Percentiles rank a stretch among this genome's conserved stretches.
These are phyloP conservation scores for Setomelanomma holmii DNA, from an alignment of 2,329 filamentous ascomycete species.

Conservation along the genomic window DNA sequence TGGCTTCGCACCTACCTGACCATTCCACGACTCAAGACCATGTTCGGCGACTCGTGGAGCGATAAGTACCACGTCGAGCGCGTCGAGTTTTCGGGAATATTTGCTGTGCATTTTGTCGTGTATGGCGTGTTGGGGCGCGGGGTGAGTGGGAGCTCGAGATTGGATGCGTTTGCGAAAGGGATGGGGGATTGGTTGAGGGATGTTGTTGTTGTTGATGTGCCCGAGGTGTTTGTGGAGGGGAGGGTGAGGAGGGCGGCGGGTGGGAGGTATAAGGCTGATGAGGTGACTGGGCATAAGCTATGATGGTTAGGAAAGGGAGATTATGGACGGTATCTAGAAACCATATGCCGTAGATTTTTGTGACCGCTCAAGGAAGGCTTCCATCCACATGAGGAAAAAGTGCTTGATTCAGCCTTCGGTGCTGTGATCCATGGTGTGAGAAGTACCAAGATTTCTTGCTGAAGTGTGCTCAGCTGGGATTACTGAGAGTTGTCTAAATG, in stretches of 20 bases:
- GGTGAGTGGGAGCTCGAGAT: slow-evolving; percentile 56
- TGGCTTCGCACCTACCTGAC: slow-evolving; percentile 43
- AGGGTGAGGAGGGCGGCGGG: slow-evolving; percentile 10
- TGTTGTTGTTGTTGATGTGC: slow-evolving; percentile 51
- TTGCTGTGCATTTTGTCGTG: slow-evolving; percentile 47
- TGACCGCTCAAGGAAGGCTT: too few species aligned
- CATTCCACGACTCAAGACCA: slow-evolving; percentile 30
- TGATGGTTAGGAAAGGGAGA: too few species aligned
- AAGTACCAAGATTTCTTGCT: too few species aligned
- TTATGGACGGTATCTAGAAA: too few species aligned
- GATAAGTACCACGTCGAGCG: slow-evolving; percentile 33
- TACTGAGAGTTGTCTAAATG: too few species aligned
- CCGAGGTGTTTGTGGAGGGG: slow-evolving; percentile 38
- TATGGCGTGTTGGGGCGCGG: slow-evolving; percentile 48
- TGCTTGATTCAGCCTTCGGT: too few species aligned
- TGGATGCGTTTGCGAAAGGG: slow-evolving; percentile 62
- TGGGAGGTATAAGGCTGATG: slow-evolving; percentile 10
- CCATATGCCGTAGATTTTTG: too few species aligned
- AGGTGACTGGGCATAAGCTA: neutral
- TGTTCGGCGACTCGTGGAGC: slow-evolving; percentile 37
- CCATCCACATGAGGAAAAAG: too few species aligned
- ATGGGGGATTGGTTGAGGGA: slow-evolving; percentile 61
- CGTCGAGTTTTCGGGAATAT: slow-evolving; percentile 40
- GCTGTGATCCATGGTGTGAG: too few species aligned
- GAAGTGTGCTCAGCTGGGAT: too few species aligned